A percentile compares a stretch with the other conserved stretches of the same genome.
phyloP scores from a whole-genome alignment of 2,329 filamentous ascomycete genomes.

The Nigrograna mackinnonii region DNA sequence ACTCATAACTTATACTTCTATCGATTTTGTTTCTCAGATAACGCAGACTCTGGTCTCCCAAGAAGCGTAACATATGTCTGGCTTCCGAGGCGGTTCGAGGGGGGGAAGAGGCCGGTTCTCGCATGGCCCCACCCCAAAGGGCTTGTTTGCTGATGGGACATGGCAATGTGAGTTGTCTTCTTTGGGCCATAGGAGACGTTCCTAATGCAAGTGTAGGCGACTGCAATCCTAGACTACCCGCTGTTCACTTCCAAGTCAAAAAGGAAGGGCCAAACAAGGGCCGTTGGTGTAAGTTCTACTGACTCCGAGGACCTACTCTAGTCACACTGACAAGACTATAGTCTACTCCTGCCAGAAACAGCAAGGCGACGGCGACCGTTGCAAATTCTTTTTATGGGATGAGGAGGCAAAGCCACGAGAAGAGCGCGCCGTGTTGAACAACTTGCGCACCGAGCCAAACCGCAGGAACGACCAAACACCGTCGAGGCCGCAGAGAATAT shows the following conservation, averaged over 20 bases:
- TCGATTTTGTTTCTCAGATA: too few species aligned
- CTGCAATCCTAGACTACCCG: conserved; percentile 58
- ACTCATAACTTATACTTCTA: too few species aligned
- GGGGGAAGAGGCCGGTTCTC: neutral
- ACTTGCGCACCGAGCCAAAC: conserved; percentile 51
- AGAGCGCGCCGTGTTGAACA: conserved; percentile 50
- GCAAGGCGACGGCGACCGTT: conserved; percentile 47
- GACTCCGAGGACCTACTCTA: neutral
- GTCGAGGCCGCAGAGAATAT: conserved; percentile 9
- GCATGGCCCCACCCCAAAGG: neutral
- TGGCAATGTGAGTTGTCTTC: conserved; percentile 25
- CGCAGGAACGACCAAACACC: conserved; percentile 14
- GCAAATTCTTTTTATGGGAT: conserved; percentile 63
- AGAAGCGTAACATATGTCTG: too few species aligned
- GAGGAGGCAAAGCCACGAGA: conserved; percentile 56
- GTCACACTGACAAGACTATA: conserved; percentile 5
- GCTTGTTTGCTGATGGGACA: neutral
- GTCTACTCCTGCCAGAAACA: conserved; percentile 62
- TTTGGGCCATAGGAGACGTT: neutral
- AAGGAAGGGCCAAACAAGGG: conserved; percentile 61
- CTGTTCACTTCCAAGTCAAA: conserved; percentile 59
- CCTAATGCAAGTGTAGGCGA: conserved; percentile 46
- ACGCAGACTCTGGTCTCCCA: too few species aligned
- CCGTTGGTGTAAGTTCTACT: conserved; percentile 46
- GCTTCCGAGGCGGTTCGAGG: conserved; percentile 6